Evolutionary conservation across 768 basidiomycete species (phyloP).

Genomic region (Lactarius psammicola): DNA sequence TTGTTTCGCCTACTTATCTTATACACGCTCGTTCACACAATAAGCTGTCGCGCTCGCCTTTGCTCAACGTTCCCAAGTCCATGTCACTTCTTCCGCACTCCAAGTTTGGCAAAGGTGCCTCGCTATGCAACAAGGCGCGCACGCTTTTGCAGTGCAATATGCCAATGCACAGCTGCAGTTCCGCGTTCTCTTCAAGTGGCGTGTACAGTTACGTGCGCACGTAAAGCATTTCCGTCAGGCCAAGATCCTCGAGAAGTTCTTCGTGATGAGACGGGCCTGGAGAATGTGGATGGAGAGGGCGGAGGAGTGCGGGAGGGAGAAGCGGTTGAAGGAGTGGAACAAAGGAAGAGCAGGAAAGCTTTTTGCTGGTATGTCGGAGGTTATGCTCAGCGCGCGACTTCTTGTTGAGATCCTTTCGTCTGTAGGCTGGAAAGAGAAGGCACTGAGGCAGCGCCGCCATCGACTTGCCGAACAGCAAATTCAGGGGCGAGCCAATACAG

Average conservation of each 20-base stretch:
- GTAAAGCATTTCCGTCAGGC: conserved; percentile 54
- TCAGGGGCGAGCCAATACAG: conserved; percentile 10
- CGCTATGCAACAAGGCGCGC: conserved; percentile 46
- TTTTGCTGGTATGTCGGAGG: conserved; percentile 37
- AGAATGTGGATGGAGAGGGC: conserved; percentile 48
- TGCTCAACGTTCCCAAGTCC: conserved; percentile 44
- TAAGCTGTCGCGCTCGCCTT: conserved; percentile 46
- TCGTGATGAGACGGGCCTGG: conserved; percentile 50
- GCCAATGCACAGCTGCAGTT: conserved; percentile 43
- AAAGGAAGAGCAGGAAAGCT: conserved; percentile 37
- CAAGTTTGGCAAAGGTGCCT: conserved; percentile 47
- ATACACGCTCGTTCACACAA: not conserved
- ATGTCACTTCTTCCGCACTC: conserved; percentile 39
- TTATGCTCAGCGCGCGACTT: not conserved
- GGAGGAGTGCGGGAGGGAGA: conserved; percentile 45
- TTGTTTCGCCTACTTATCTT: not conserved
- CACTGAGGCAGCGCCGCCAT: conserved; percentile 24
- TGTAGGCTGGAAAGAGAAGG: conserved; percentile 25
- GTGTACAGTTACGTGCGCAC: conserved; percentile 49
- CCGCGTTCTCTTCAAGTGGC: conserved; percentile 53
- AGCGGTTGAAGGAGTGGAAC: conserved; percentile 46
- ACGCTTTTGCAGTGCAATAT: conserved; percentile 49
- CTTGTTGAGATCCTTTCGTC: conserved; percentile 4
- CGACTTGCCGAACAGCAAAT: conserved; percentile 26
- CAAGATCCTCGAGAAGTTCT: conserved; percentile 50